These are phyloP conservation scores for Leccinum disarticulatum DNA, from an alignment of 768 basidiomycete genomes.

Conservation along the genomic window DNA sequence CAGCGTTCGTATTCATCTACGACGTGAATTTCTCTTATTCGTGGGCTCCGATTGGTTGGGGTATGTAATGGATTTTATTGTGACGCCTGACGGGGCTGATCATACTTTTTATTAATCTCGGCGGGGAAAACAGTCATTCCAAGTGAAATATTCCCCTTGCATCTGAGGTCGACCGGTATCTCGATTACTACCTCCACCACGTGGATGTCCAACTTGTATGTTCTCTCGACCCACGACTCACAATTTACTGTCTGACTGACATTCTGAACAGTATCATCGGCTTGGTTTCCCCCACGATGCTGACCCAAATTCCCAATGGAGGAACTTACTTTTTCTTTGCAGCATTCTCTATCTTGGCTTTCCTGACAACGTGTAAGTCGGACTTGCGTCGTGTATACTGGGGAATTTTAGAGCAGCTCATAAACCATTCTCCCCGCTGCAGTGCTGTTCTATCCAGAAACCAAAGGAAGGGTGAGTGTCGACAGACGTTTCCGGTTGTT, in stretches of 20 bases:
- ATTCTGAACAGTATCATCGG: constrained; percentile 25
- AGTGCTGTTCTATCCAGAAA: constrained; percentile 33
- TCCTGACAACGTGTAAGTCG: constrained; percentile 30
- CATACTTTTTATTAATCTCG: background rate
- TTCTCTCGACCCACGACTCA: background rate
- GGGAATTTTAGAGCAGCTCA: background rate
- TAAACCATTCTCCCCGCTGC: background rate
- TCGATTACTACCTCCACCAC: constrained; percentile 42
- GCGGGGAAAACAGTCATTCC: constrained; percentile 35
- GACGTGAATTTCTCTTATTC: constrained; percentile 36
- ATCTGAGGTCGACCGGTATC: constrained; percentile 41
- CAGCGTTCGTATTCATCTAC: constrained; percentile 41
- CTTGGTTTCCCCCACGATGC: constrained; percentile 30
- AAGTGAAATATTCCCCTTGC: constrained; percentile 42
- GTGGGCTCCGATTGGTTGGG: constrained; percentile 33
- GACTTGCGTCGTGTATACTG: background rate
- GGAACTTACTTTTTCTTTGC: constrained; percentile 32
- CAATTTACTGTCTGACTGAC: background rate
- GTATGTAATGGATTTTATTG: constrained; percentile 9
- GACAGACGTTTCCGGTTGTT: background rate
- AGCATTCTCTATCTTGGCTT: constrained; percentile 26
- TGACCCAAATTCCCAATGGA: constrained; percentile 20
- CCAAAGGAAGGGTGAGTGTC: constrained; percentile 32
- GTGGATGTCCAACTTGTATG: constrained; percentile 41
- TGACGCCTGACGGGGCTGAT: background rate